Percentiles rank a stretch among this genome's conserved stretches.
phyloP scores from a whole-genome alignment of 495 filamentous ascomycete genomes.

The Aspergillus sparsus region DNA sequence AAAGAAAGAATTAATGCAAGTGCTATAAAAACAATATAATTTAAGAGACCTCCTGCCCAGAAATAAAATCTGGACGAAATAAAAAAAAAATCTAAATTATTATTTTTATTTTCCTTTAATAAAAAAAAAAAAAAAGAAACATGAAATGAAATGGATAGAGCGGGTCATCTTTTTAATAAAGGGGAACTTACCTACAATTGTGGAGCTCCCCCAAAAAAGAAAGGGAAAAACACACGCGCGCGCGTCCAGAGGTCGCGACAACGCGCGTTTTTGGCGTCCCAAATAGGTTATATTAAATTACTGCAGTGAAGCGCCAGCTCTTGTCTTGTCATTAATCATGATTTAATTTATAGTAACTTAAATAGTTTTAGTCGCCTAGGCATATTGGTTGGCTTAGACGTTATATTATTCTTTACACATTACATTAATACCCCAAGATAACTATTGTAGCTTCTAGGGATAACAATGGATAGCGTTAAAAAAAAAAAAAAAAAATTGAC shows the following conservation, averaged over 20 bases:
- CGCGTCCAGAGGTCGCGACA: not conserved
- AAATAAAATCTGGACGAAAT: no score
- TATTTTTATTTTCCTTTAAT: not conserved
- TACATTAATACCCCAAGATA: not conserved
- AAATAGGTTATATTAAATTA: not conserved
- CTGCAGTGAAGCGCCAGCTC: not conserved
- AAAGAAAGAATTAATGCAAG: no score
- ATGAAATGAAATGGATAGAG: not conserved
- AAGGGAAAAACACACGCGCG: not conserved
- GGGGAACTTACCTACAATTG: no score
- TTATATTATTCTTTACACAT: no score
- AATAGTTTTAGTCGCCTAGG: no score
- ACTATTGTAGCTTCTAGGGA: not conserved
- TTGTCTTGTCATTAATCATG: no score
- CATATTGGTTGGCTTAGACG: no score
- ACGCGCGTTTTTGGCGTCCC: constrained; percentile 1
- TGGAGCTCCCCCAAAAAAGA: no score
- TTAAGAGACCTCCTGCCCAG: no score
- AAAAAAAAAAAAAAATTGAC: not conserved
- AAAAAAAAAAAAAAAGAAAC: constrained; percentile 12
- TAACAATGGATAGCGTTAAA: not conserved
- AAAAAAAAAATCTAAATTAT: constrained; percentile 19
- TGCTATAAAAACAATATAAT: no score
- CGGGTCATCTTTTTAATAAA: not conserved
- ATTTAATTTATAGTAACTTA: no score